Evolutionary conservation across 2,329 filamentous ascomycete species (phyloP), one percentile per base, ranked within the genome.

Genomic region (Aspergillus fijiensis): DNA sequence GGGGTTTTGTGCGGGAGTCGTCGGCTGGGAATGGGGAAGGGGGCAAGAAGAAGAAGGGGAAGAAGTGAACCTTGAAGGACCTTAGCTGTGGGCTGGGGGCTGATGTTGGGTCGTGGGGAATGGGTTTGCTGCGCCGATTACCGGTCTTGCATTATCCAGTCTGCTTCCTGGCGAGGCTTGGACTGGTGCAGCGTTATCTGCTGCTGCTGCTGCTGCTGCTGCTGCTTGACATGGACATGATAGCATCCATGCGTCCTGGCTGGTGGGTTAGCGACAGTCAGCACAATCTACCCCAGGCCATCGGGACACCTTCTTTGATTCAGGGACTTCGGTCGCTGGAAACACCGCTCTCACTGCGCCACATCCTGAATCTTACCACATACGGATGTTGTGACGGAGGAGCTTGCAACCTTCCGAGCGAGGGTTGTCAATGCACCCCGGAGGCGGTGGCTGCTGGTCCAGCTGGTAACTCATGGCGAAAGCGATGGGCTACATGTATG

Each of bases 1-100:
- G 89, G 0, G 90, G 89, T 0, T 85, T 91, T 67, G 87, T 85
- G 10, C 81, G 80, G 59, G 86, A 88, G 45, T 79, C 80, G 12
- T 55, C 59, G 9, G 59, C 57, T 9, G 52, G 49, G 10, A 59
- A 51, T 51, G 60, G 58, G 29, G 49, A 57, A 4, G 39, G 60
- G 12, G 60, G 55, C 51, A 54, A 47, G 14, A 63, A 67, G 19
- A 86, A 88, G 58, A 86, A 81, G 70, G 78, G 77, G 55, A 86
- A 81, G 74, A 85, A 83, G n/a, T n/a, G n/a, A n/a, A 21, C 19
- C 19, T 23, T 31, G 27, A 39, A 47, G 3, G 23, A 19, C 33
- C 9, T 45, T 23, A 29, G n/a, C 10, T 35, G 33, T 35, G 11
- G 11, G 14, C 33, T 35, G 10, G 14, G 33, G 11, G 11, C 33